Evolutionary conservation across 108 stramenopile genomes (phyloP).

Genomic region (Seminavis robusta): DNA sequence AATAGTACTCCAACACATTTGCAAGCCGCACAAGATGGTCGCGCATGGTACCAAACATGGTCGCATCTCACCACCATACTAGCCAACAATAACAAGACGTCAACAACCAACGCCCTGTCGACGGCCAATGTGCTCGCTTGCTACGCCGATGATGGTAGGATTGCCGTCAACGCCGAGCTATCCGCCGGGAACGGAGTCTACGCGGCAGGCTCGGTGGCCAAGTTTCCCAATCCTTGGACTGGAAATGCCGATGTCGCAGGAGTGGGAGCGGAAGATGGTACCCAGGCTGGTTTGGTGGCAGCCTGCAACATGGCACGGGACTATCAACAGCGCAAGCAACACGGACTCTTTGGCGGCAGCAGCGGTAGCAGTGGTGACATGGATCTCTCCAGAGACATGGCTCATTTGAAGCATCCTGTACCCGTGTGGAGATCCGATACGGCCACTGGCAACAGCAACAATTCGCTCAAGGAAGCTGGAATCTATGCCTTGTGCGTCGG

Average conservation of each 20-base stretch:
- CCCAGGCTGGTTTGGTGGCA: slow-evolving; percentile 64
- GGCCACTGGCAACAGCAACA: slow-evolving; percentile 9
- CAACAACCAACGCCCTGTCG: slow-evolving; percentile 28
- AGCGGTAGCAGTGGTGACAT: background rate
- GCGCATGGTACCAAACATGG: slow-evolving; percentile 61
- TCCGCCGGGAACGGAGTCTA: slow-evolving; percentile 63
- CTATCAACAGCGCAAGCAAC: slow-evolving; percentile 10
- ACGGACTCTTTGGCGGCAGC: slow-evolving; percentile 13
- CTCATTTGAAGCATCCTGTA: slow-evolving; percentile 50
- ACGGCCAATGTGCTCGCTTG: slow-evolving; percentile 45
- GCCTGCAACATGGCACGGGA: slow-evolving; percentile 71
- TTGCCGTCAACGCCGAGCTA: slow-evolving; percentile 66
- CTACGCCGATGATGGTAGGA: slow-evolving; percentile 75
- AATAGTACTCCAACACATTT: slow-evolving; percentile 26
- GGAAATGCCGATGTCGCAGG: slow-evolving; percentile 76
- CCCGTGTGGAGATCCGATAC: slow-evolving; percentile 80
- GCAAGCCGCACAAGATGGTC: slow-evolving; percentile 29
- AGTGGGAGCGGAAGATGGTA: slow-evolving; percentile 51
- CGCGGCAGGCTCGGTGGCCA: slow-evolving; percentile 81
- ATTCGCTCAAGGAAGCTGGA: slow-evolving; percentile 51
- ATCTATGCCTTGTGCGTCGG: slow-evolving; percentile 76
- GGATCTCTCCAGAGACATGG: no score
- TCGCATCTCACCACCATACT: slow-evolving; percentile 35
- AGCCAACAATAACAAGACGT: slow-evolving; percentile 1
- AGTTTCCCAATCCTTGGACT: slow-evolving; percentile 62